These are phyloP conservation scores for Elongisporangium prolatum DNA, from an alignment of 352 stramenopile species.

Conservation along the genomic window DNA sequence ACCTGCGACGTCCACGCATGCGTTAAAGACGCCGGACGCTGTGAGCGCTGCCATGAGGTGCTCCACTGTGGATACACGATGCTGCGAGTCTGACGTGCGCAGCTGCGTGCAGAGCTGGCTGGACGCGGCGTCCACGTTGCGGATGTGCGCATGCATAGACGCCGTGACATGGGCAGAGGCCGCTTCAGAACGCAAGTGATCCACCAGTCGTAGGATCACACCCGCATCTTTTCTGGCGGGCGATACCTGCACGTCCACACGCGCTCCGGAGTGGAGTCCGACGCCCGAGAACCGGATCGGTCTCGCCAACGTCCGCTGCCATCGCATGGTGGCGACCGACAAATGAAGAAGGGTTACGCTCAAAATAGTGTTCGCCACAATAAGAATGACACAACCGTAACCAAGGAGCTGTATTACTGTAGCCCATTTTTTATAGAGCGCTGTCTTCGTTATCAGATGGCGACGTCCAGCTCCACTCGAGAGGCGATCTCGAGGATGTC, in stretches of 20 bases:
- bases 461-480: constrained; percentile 30
- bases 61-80: constrained; percentile 43
- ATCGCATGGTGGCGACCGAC: constrained; percentile 10
- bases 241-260: constrained; percentile 24
- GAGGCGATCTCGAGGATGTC: constrained; percentile 60
- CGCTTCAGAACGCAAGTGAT: background rate
- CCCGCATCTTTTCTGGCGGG: constrained; percentile 24
- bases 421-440: background rate
- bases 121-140: constrained; percentile 29
- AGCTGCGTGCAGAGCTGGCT: constrained; percentile 64
- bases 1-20: constrained; percentile 28
- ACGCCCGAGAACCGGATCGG: constrained; percentile 47
- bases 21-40: constrained; percentile 38
- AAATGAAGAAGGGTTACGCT: background rate
- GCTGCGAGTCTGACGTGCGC: background rate
- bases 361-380: background rate
- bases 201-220: constrained; percentile 24
- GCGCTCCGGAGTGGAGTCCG: constrained; percentile 49
- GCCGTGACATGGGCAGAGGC: background rate
- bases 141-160: constrained; percentile 21
- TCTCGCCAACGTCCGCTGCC: constrained; percentile 46
- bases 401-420: background rate
- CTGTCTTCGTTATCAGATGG: background rate
- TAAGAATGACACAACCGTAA: background rate
- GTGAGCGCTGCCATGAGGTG: constrained; percentile 65